Percentiles rank a stretch among this genome's conserved stretches.
Evolutionary conservation across 352 stramenopile species (phyloP).

Genomic region (Phytophthora ohioensis): DNA sequence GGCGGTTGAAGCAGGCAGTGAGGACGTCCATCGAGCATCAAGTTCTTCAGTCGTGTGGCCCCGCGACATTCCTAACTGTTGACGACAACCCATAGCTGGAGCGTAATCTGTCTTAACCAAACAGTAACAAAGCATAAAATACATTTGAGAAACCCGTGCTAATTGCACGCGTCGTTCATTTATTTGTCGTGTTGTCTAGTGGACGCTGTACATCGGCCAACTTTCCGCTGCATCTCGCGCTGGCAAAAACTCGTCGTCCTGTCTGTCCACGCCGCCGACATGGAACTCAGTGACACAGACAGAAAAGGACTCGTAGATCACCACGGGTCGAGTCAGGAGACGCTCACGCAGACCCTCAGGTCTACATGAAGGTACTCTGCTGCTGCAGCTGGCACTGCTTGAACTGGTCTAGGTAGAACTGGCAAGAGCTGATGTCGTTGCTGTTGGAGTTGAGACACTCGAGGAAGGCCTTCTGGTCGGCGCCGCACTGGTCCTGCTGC

Average conservation of each 20-base stretch:
- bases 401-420: slow-evolving; percentile 91
- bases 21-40: no score
- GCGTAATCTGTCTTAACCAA: background rate
- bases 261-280: slow-evolving; percentile 1
- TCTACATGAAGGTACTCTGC: slow-evolving; percentile 75
- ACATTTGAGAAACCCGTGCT: slow-evolving; percentile 15
- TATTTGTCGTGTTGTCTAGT: slow-evolving; percentile 29
- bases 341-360: background rate
- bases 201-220: slow-evolving; percentile 2
- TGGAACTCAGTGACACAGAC: background rate
- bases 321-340: background rate
- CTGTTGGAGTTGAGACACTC: slow-evolving; percentile 87
- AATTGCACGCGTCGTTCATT: slow-evolving; percentile 13
- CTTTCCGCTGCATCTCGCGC: background rate
- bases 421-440: slow-evolving; percentile 89
- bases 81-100: background rate
- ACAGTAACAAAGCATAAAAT: background rate
- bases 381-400: slow-evolving; percentile 87
- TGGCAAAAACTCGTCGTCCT: background rate
- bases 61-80: background rate
- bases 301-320: slow-evolving; percentile 8
- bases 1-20: background rate
- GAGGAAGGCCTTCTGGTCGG: slow-evolving; percentile 85
- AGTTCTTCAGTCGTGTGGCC: background rate
- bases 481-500: slow-evolving; percentile 68